Conservation (phyloP, 1,284 basidiomycete genomes). For the Anthracocystis panici-leucophaei region DNA sequence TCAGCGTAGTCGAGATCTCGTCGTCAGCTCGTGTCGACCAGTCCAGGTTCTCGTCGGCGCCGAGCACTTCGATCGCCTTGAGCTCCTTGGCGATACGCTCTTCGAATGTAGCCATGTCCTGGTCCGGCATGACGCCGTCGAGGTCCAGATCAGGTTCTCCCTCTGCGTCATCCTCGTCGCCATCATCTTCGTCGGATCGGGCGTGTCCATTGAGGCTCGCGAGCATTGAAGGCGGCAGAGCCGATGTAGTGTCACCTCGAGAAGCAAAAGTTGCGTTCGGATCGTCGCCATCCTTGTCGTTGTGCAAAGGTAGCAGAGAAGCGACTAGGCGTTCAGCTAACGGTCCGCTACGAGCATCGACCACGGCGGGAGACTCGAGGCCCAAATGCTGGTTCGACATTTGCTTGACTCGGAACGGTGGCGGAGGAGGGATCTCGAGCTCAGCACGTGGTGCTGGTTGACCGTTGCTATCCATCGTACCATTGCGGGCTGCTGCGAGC, state of each 20-base stretch:
- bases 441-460: slow-evolving; percentile 18
- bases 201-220: slow-evolving; percentile 29
- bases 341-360: slow-evolving; percentile 62
- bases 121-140: slow-evolving; percentile 51
- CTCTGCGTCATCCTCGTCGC: slow-evolving; percentile 50
- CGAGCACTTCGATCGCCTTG: slow-evolving; percentile 72
- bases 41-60: slow-evolving; percentile 70
- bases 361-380: slow-evolving; percentile 41
- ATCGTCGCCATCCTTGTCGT: slow-evolving; percentile 15
- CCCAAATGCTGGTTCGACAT: slow-evolving; percentile 60
- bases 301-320: slow-evolving; percentile 47
- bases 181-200: slow-evolving; percentile 35
- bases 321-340: slow-evolving; percentile 59
- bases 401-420: slow-evolving; percentile 49
- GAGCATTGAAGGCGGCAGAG: slow-evolving; percentile 15
- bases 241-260: slow-evolving; percentile 9
- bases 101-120: slow-evolving; percentile 73
- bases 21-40: slow-evolving; percentile 76
- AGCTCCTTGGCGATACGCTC: slow-evolving; percentile 74
- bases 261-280: slow-evolving; percentile 5
- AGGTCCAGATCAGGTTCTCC: slow-evolving; percentile 35
- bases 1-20: slow-evolving; percentile 88
- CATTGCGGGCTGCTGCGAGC: slow-evolving; percentile 23
- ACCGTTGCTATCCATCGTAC: slow-evolving; percentile 15
- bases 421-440: slow-evolving; percentile 49